Evolutionary conservation across 2,329 filamentous ascomycete genomes (phyloP).

Genomic region (Aureobasidium sp.): DNA sequence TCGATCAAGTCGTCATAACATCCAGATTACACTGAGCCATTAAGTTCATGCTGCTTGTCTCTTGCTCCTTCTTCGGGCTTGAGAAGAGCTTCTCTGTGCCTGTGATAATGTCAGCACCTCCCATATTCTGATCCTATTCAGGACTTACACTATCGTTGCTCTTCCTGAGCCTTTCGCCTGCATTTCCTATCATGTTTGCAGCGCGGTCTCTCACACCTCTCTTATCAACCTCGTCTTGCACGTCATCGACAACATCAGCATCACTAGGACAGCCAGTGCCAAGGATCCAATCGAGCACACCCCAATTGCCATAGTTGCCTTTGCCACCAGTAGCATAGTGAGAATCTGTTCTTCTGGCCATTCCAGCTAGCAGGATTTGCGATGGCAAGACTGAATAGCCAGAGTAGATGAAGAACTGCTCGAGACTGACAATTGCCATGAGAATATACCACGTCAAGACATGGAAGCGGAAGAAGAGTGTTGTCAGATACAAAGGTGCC

Average conservation of each 20-base stretch:
- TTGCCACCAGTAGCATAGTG: constrained; percentile 47
- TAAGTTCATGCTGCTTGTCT: neutral
- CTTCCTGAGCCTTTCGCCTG: constrained; percentile 25
- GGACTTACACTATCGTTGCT: neutral
- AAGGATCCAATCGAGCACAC: constrained; percentile 55
- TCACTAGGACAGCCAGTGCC: constrained; percentile 44
- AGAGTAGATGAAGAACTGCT: constrained; percentile 61
- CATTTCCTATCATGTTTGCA: constrained; percentile 24
- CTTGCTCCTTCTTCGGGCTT: neutral
- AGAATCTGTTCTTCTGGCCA: constrained; percentile 51
- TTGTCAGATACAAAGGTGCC: constrained; percentile 59
- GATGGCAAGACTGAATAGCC: constrained; percentile 59
- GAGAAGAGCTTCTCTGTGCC: neutral
- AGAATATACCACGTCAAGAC: constrained; percentile 66
- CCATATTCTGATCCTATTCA: neutral
- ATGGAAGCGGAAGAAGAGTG: constrained; percentile 60
- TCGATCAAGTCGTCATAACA: too few relatives aligned
- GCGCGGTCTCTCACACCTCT: constrained; percentile 43
- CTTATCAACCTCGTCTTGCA: constrained; percentile 50
- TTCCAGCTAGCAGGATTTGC: constrained; percentile 51
- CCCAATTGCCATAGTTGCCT: constrained; percentile 55
- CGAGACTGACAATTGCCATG: constrained; percentile 54
- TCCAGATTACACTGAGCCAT: too few relatives aligned
- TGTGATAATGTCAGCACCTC: neutral
- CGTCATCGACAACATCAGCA: constrained; percentile 47